These are phyloP conservation scores for Gomphus bonarii DNA, from an alignment of 1,284 basidiomycete genomes.

Conservation along the genomic window DNA sequence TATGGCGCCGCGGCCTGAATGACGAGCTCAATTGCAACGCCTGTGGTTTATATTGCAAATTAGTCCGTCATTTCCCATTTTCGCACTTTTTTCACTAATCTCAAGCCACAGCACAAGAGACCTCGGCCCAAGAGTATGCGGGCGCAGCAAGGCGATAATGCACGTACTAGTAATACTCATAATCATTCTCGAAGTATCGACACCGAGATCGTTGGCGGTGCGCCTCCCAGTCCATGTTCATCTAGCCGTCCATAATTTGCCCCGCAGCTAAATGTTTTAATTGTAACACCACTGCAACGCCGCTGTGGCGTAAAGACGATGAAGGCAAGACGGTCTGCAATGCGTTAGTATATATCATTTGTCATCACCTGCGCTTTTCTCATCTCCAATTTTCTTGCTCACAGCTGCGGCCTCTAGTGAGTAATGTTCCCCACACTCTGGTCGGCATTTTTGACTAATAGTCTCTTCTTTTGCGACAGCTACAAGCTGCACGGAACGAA, in stretches of 20 bases:
- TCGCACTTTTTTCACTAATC: slow-evolving; percentile 1
- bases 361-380: not conserved
- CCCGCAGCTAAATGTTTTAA: slow-evolving; percentile 72
- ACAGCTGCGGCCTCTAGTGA: slow-evolving; percentile 43
- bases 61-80: slow-evolving; percentile 35
- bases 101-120: slow-evolving; percentile 51
- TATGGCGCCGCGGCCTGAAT: slow-evolving; percentile 73
- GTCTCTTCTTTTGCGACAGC: slow-evolving; percentile 21
- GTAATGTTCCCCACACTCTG: slow-evolving; percentile 18
- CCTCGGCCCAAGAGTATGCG: slow-evolving; percentile 79
- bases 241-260: not conserved
- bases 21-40: slow-evolving; percentile 80
- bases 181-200: slow-evolving; percentile 2
- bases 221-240: not conserved
- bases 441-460: slow-evolving; percentile 4
- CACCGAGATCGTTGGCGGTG: slow-evolving; percentile 6
- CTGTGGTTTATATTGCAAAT: slow-evolving; percentile 70
- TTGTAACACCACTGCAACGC: slow-evolving; percentile 82
- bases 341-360: slow-evolving; percentile 43
- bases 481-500: slow-evolving; percentile 75
- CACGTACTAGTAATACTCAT: slow-evolving; percentile 33
- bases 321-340: slow-evolving; percentile 90
- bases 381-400: slow-evolving; percentile 1
- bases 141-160: slow-evolving; percentile 50
- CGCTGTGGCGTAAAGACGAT: slow-evolving; percentile 86